phyloP scores from a whole-genome alignment of 2,329 filamentous ascomycete genomes.

The Xylariaceae sp. region DNA sequence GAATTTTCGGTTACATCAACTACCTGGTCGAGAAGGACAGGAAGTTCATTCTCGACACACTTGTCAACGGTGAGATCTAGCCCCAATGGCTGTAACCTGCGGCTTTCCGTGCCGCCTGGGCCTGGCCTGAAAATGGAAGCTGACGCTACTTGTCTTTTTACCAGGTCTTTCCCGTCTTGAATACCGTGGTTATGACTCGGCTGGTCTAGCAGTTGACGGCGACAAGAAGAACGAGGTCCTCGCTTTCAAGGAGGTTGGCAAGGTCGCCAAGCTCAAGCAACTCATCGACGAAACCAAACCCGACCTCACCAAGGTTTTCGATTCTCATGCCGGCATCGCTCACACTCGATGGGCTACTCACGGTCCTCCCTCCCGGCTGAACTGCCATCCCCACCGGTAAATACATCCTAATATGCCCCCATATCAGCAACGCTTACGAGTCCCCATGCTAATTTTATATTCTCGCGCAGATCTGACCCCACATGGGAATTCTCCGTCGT shows the following conservation, averaged over 20 bases:
- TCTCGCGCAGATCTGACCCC: slow-evolving; percentile 77
- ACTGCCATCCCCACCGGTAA: slow-evolving; percentile 98
- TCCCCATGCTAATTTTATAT: slow-evolving; percentile 33
- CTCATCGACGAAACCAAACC: slow-evolving; percentile 84
- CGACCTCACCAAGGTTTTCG: slow-evolving; percentile 91
- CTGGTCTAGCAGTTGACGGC: slow-evolving; percentile 92
- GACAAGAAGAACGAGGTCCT: slow-evolving; percentile 99
- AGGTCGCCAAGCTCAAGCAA: slow-evolving; percentile 95
- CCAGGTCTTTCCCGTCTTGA: slow-evolving; percentile 91
- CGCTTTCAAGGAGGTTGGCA: slow-evolving; percentile 99
- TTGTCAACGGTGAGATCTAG: slow-evolving; percentile 82
- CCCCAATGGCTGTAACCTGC: slow-evolving; percentile 29
- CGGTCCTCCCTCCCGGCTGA: slow-evolving; percentile 88
- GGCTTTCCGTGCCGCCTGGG: slow-evolving; percentile 8
- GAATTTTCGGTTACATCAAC: slow-evolving; percentile 99
- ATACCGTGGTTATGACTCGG: slow-evolving; percentile 98
- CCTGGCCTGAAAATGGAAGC: slow-evolving; percentile 23
- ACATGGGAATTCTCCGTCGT: slow-evolving; percentile 97
- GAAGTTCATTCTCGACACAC: slow-evolving; percentile 92
- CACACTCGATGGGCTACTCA: slow-evolving; percentile 99
- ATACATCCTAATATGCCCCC: slow-evolving; percentile 46
- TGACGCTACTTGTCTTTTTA: slow-evolving; percentile 38
- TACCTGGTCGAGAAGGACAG: slow-evolving; percentile 99
- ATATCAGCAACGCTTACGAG: slow-evolving; percentile 32
- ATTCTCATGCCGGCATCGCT: slow-evolving; percentile 97